A percentile compares a stretch with the other conserved stretches of the same genome.
These are phyloP conservation scores for Scheffersomyces ergatensis DNA, from an alignment of 805 yeast species.

Conservation along the genomic window DNA sequence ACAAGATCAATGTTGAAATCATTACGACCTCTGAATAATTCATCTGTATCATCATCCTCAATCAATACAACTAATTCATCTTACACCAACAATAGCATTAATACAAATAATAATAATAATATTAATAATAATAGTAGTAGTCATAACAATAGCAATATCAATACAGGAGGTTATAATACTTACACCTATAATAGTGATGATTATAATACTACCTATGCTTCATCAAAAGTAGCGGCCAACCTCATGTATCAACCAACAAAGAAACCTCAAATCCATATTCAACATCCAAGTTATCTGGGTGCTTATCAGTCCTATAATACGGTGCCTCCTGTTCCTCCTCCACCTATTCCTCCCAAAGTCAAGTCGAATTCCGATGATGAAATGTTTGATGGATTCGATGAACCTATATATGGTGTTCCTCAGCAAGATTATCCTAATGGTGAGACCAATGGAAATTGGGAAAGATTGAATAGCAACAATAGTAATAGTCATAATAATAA, in stretches of 20 bases:
- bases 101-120: neutral
- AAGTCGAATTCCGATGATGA: conserved; percentile 11
- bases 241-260: neutral
- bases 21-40: conserved; percentile 18
- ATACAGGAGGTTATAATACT: neutral
- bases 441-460: conserved; percentile 1
- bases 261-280: neutral
- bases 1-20: conserved; percentile 30
- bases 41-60: conserved; percentile 3
- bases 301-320: neutral
- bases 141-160: neutral
- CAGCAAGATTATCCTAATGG: conserved; percentile 3
- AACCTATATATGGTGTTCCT: conserved; percentile 4
- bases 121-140: neutral
- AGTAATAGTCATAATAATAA: neutral
- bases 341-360: conserved; percentile 2
- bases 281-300: neutral
- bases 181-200: neutral
- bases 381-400: conserved; percentile 42
- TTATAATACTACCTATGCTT: neutral
- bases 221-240: neutral
- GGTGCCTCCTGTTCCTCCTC: neutral
- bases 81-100: neutral
- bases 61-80: neutral
- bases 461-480: neutral